These are phyloP conservation scores for Botrytis galanthina DNA, from an alignment of 2,329 filamentous ascomycete genomes.

Conservation along the genomic window DNA sequence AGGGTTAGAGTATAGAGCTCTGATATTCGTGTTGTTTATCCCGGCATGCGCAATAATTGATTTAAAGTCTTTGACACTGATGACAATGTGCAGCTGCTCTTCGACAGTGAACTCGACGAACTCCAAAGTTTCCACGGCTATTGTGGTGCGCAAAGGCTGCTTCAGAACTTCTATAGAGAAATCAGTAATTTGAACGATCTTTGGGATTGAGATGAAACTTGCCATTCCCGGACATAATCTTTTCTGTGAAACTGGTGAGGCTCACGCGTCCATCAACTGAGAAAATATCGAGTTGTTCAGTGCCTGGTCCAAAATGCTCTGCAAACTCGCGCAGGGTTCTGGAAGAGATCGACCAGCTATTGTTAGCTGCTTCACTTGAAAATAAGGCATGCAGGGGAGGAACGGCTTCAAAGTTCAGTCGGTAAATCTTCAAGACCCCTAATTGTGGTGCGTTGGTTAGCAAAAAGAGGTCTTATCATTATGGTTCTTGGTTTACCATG, in stretches of 20 bases:
- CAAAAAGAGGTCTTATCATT: background rate
- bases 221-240: constrained; percentile 67
- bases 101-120: constrained; percentile 74
- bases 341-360: constrained; percentile 71
- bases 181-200: constrained; percentile 23
- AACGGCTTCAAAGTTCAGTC: constrained; percentile 70
- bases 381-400: constrained; percentile 77
- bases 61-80: constrained; percentile 80
- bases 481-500: constrained; percentile 53
- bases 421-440: constrained; percentile 75
- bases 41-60: constrained; percentile 75
- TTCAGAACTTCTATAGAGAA: constrained; percentile 65
- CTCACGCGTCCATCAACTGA: constrained; percentile 66
- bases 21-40: constrained; percentile 63
- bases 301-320: constrained; percentile 77
- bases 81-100: constrained; percentile 73
- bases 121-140: constrained; percentile 72
- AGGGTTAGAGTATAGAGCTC: constrained; percentile 68
- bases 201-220: constrained; percentile 23
- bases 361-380: constrained; percentile 61
- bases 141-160: constrained; percentile 76
- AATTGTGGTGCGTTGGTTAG: constrained; percentile 9
- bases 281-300: constrained; percentile 77
- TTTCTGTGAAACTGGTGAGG: constrained; percentile 80
- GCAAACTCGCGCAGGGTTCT: constrained; percentile 70